Evolutionary conservation across 495 filamentous ascomycete species (phyloP).

Genomic region (Saxophila tyrrhenica): DNA sequence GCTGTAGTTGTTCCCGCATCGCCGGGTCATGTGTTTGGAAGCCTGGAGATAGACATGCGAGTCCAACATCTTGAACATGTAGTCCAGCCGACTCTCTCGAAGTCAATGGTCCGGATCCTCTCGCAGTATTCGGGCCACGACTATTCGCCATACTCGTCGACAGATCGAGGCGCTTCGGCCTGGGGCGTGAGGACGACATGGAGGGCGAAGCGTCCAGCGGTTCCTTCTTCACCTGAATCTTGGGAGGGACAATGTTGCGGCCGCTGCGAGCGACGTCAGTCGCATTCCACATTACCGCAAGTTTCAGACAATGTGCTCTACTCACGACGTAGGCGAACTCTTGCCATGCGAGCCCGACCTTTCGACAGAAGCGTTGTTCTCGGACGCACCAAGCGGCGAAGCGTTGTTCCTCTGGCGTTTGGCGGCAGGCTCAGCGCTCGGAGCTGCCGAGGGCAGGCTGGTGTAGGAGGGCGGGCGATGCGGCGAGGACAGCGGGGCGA

Average conservation of each 20-base stretch:
- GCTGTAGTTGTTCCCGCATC: conserved; percentile 89
- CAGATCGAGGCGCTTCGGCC: conserved; percentile 81
- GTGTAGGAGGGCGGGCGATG: conserved; percentile 1
- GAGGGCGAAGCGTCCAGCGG: conserved; percentile 58
- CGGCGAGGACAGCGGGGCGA: conserved; percentile 8
- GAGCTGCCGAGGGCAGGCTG: conserved; percentile 3
- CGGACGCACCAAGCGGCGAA: conserved; percentile 2
- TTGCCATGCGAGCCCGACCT: neutral
- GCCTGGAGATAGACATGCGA: conserved; percentile 89
- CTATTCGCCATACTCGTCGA: conserved; percentile 44
- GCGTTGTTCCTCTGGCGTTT: conserved; percentile 18
- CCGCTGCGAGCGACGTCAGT: conserved; percentile 20
- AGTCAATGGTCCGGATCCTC: conserved; percentile 59
- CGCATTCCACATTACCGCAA: neutral
- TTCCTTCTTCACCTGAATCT: conserved; percentile 95
- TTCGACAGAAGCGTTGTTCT: neutral
- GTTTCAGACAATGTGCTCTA: neutral
- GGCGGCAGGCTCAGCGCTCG: conserved; percentile 12
- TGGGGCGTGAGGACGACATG: conserved; percentile 60
- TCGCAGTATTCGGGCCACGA: conserved; percentile 40
- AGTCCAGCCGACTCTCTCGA: conserved; percentile 60
- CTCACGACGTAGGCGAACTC: conserved; percentile 12
- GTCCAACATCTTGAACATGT: conserved; percentile 80
- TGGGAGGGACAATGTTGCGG: conserved; percentile 42
- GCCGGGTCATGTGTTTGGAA: conserved; percentile 93